These are phyloP conservation scores for Jaapia argillacea DNA, from an alignment of 768 basidiomycete genomes.

Conservation along the genomic window DNA sequence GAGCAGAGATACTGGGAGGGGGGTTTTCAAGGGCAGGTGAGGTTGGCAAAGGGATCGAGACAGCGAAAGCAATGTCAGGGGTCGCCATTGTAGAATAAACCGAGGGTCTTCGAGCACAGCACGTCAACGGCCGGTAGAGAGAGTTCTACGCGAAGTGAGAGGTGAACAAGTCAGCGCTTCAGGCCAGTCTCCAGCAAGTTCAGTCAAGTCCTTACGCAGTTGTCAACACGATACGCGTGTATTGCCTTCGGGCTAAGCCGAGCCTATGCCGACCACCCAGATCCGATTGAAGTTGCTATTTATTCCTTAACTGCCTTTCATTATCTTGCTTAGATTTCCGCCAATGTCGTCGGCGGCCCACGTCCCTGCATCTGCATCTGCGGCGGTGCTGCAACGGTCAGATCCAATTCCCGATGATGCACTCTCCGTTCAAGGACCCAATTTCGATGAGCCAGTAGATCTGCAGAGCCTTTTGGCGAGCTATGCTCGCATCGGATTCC, in stretches of 20 bases:
- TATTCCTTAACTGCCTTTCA: background rate
- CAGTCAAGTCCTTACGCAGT: too few species aligned
- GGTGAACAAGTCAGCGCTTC: too few species aligned
- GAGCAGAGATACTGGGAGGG: too few species aligned
- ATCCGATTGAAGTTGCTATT: too few species aligned
- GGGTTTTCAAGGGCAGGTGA: constrained; percentile 15
- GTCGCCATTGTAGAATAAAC: constrained; percentile 10
- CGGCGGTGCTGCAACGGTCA: constrained; percentile 71
- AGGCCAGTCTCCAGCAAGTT: too few species aligned
- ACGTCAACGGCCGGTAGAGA: too few species aligned
- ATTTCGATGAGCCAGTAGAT: constrained; percentile 63
- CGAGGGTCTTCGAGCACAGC: too few species aligned
- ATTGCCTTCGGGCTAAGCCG: too few species aligned
- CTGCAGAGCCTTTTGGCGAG: constrained; percentile 62
- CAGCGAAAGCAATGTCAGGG: constrained; percentile 11
- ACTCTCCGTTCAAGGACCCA: constrained; percentile 74
- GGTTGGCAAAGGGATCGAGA: constrained; percentile 14
- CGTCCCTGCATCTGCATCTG: constrained; percentile 52
- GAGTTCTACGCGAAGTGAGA: too few species aligned
- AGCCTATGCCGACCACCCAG: too few species aligned
- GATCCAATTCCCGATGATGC: constrained; percentile 58
- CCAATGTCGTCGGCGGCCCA: background rate
- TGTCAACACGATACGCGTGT: too few species aligned
- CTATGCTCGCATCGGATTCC: constrained; percentile 92
- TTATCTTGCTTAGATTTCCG: background rate